phyloP scores from a whole-genome alignment of 768 basidiomycete species.

The Leccinum broughii region DNA sequence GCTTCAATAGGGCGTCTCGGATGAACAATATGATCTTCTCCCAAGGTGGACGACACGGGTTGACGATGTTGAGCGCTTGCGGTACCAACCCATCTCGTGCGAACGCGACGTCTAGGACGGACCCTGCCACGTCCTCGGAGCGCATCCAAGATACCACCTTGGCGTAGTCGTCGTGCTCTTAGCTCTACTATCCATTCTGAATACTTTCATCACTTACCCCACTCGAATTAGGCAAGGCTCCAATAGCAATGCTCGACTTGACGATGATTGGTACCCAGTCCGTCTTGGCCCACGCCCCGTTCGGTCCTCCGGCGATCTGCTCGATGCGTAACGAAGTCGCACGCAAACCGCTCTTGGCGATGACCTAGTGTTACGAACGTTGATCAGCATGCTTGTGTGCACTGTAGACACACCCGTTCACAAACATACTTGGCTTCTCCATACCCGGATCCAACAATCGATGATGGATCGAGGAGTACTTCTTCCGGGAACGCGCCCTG shows the following conservation, averaged over 20 bases:
- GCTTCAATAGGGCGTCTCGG: slow-evolving; percentile 17
- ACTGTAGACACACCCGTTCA: slow-evolving; percentile 33
- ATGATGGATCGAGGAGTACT: slow-evolving; percentile 27
- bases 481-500: slow-evolving; percentile 31
- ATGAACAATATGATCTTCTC: slow-evolving; percentile 26
- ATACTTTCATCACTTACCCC: slow-evolving; percentile 29
- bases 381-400: too few species aligned
- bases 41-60: slow-evolving; percentile 39
- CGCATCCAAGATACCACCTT: slow-evolving; percentile 38
- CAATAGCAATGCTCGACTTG: slow-evolving; percentile 30
- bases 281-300: slow-evolving; percentile 36
- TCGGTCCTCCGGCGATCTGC: slow-evolving; percentile 35
- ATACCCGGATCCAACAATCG: slow-evolving; percentile 37
- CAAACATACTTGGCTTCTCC: slow-evolving; percentile 40
- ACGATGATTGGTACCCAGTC: slow-evolving; percentile 40
- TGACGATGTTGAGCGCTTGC: slow-evolving; percentile 37
- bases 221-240: slow-evolving; percentile 34
- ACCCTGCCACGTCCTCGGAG: slow-evolving; percentile 35
- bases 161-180: background rate
- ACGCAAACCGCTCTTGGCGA: slow-evolving; percentile 27
- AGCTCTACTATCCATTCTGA: background rate
- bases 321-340: slow-evolving; percentile 32
- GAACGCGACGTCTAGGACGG: slow-evolving; percentile 37
- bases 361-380: slow-evolving; percentile 16
- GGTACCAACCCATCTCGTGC: slow-evolving; percentile 13